Percentiles rank a stretch among this genome's conserved stretches.
phyloP scores from a whole-genome alignment of 129 eudicot genomes.

The Pseudognaphalium luteoalbum region DNA sequence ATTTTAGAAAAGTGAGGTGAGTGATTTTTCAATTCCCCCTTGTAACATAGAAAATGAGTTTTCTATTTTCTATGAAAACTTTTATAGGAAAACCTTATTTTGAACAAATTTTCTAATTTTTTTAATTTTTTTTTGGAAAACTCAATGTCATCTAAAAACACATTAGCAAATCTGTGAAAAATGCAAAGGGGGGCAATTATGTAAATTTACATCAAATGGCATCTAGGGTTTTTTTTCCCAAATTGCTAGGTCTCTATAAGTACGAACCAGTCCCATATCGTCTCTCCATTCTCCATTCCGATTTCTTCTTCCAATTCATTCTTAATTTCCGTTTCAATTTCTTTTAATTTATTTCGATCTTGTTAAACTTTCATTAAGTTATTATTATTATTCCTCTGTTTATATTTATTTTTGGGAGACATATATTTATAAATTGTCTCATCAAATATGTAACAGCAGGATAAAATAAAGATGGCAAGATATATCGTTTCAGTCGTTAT shows the following conservation, averaged over 20 bases:
- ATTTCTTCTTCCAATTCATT: background rate
- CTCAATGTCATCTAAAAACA: no score
- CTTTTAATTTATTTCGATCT: background rate
- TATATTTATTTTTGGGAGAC: constrained; percentile 15
- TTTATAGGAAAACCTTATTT: no score
- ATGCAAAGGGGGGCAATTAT: background rate
- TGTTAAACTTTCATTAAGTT: background rate
- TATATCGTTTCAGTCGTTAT: constrained; percentile 60
- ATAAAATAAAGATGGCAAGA: constrained; percentile 48
- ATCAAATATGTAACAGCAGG: constrained; percentile 25
- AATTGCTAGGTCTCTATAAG: background rate
- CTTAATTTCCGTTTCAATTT: background rate
- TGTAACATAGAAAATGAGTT: no score
- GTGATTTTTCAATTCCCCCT: no score
- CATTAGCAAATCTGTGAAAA: background rate
- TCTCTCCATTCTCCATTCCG: background rate
- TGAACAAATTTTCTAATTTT: no score
- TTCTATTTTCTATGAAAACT: no score
- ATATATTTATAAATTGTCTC: constrained; percentile 24
- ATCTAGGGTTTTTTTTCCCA: background rate
- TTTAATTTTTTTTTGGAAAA: no score
- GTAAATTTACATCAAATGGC: background rate
- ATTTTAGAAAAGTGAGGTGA: no score
- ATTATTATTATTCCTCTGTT: constrained; percentile 28
- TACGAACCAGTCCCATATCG: background rate